phyloP scores from a whole-genome alignment of 371 early-diverging fungal genomes.

The Actinomortierella wolfii region DNA sequence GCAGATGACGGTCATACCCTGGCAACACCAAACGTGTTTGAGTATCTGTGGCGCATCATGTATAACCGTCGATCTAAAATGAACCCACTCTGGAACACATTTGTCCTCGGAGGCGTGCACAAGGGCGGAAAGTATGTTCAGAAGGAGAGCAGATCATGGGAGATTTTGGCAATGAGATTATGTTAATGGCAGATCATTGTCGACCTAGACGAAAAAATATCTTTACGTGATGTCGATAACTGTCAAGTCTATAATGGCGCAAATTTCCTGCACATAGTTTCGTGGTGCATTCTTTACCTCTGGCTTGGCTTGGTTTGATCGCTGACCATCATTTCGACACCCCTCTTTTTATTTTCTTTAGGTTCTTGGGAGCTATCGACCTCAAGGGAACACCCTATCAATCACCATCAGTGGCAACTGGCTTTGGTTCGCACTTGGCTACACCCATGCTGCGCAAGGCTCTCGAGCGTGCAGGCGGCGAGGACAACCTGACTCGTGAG shows the following conservation, averaged over 20 bases:
- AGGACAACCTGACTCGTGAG: conserved; percentile 87
- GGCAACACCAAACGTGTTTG: conserved; percentile 85
- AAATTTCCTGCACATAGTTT: no score
- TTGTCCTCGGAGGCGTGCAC: conserved; percentile 91
- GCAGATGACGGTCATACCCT: conserved; percentile 90
- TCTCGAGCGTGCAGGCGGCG: conserved; percentile 85
- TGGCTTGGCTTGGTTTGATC: neutral
- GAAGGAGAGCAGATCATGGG: neutral
- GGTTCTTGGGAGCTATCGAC: conserved; percentile 96
- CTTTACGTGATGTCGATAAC: no score
- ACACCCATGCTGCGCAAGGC: conserved; percentile 95
- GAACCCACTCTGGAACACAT: conserved; percentile 96
- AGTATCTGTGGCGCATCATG: conserved; percentile 91
- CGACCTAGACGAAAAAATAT: no score
- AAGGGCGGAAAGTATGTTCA: conserved; percentile 62
- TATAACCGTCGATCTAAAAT: conserved; percentile 92
- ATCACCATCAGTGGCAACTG: conserved; percentile 93
- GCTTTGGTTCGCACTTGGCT: conserved; percentile 95
- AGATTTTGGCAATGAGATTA: neutral
- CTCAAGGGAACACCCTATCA: conserved; percentile 96
- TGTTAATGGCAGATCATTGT: neutral
- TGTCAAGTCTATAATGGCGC: no score
- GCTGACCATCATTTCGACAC: neutral
- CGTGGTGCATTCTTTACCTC: no score
- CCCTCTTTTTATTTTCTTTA: conserved; percentile 20